Percentiles rank a stretch among this genome's conserved stretches.
These are phyloP conservation scores for Rhodosporidiobolus odoratus DNA, from an alignment of 768 basidiomycete genomes.

Conservation along the genomic window DNA sequence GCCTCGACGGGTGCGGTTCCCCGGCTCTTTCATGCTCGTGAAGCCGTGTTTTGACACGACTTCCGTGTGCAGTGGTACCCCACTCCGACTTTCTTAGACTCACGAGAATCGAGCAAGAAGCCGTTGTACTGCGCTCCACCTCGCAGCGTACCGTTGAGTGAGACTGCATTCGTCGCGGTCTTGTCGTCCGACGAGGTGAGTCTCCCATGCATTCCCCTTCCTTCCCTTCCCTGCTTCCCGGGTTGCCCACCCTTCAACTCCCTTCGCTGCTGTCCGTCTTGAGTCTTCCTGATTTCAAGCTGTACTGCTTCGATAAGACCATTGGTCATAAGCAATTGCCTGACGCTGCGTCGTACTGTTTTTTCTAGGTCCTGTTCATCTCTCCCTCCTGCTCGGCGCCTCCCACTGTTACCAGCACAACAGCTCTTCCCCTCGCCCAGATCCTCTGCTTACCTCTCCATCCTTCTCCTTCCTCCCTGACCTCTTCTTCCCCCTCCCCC, in stretches of 20 bases:
- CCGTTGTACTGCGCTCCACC: constrained; percentile 35
- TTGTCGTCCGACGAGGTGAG: constrained; percentile 27
- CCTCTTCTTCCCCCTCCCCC: not conserved
- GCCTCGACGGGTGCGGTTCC: constrained; percentile 11
- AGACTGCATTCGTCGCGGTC: constrained; percentile 26
- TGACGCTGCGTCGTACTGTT: not conserved
- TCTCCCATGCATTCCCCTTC: no score
- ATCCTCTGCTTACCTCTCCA: constrained; percentile 12
- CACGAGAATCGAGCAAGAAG: not conserved
- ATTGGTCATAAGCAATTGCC: no score
- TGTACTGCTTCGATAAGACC: no score
- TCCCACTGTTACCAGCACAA: no score
- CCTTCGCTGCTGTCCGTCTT: no score
- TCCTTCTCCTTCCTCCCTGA: constrained; percentile 3
- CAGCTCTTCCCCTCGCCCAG: constrained; percentile 4
- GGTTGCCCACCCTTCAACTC: no score
- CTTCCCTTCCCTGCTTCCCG: no score
- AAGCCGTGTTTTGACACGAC: not conserved
- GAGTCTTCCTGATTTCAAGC: no score
- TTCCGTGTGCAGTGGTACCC: constrained; percentile 25
- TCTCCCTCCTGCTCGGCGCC: not conserved
- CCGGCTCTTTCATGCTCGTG: not conserved
- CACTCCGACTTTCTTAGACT: not conserved
- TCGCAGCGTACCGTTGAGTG: constrained; percentile 13
- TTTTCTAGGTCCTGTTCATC: not conserved